These are phyloP conservation scores for Cyclotella atomus DNA, from an alignment of 108 stramenopile species.

Conservation along the genomic window DNA sequence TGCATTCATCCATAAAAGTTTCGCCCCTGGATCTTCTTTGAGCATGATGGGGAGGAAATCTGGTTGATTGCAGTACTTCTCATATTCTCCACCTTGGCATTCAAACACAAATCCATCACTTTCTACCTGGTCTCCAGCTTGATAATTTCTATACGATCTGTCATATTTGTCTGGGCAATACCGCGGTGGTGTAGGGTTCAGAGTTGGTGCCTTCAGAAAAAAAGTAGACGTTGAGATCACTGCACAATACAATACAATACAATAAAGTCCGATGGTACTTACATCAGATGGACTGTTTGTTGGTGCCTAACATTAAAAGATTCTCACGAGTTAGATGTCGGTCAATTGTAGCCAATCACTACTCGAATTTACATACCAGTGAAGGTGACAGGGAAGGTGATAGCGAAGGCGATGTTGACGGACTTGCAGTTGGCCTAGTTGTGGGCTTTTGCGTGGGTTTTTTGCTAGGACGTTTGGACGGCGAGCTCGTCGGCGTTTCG, in stretches of 20 bases:
- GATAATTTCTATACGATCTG: neutral
- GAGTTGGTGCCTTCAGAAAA: neutral
- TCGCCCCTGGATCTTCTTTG: slow-evolving; percentile 1
- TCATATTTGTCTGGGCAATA: slow-evolving; percentile 13
- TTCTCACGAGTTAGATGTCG: too few relatives aligned
- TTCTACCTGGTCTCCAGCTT: slow-evolving; percentile 7
- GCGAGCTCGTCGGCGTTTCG: neutral
- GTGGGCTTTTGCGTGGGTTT: neutral
- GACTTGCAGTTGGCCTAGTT: neutral
- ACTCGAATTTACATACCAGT: too few relatives aligned
- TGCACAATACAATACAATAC: neutral
- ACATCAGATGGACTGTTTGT: neutral
- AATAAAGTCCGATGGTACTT: neutral
- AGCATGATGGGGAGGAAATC: slow-evolving; percentile 1
- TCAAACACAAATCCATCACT: slow-evolving; percentile 8
- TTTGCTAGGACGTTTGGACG: neutral
- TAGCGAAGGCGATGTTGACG: neutral
- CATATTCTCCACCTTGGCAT: neutral
- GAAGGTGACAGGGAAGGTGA: neutral
- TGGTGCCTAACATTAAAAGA: too few relatives aligned
- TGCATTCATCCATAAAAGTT: slow-evolving; percentile 16
- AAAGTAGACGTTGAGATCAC: neutral
- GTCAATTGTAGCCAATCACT: too few relatives aligned
- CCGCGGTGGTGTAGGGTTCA: neutral
- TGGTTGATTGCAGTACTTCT: neutral